Evolutionary conservation across 2,329 filamentous ascomycete genomes (phyloP), one percentile per base, ranked within the genome.

Genomic region (Tolypocladium tundrense): DNA sequence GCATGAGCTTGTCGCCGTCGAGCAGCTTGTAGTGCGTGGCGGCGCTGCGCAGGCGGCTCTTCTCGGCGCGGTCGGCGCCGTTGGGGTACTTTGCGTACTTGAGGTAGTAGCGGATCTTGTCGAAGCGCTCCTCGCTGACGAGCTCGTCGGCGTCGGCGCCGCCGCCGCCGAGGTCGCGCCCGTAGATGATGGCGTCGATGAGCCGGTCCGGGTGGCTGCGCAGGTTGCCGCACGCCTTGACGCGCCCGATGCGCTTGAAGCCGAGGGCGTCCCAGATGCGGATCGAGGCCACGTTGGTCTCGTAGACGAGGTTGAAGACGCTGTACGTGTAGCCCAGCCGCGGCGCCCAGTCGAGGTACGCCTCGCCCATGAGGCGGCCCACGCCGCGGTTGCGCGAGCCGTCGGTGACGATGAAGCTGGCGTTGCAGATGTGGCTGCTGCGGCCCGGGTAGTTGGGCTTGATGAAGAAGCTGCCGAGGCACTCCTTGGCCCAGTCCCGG

Each of bases 101-200:
- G 69, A 97, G 85, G 75, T 97, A 97, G 79, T 90, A 97, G 69
- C 92, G 88, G 71, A 97, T 97, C 80, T 97, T 97, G 79, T 97
- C 93, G 79, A 97, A 97, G 65, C 94, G 90, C 77, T 97, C 92
- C 78, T 97, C 92, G 72, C 88, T 92, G 67, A 93, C 88, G 70
- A 90, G 87, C 71, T 94, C 90, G 70, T 94, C 90, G 66, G 82
- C 83, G 66, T 90, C 87, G 59, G 70, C 71, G 52, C 45, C 52
- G 42, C 93, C 89, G 70, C 93, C 89, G 70, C 74, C 76, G 60
- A 85, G 75, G 65, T 87, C 84, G 57, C 84, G 80, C 40, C 91
- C 91, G 73, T 88, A 90, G 61, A 90, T 89, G 70, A 90, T 89
- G 68, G 86, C 88, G 72, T 90, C 87, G 60, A 90, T 82, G 60